phyloP scores from a whole-genome alignment of 2,329 filamentous ascomycete genomes.

The Penicillium sp. region DNA sequence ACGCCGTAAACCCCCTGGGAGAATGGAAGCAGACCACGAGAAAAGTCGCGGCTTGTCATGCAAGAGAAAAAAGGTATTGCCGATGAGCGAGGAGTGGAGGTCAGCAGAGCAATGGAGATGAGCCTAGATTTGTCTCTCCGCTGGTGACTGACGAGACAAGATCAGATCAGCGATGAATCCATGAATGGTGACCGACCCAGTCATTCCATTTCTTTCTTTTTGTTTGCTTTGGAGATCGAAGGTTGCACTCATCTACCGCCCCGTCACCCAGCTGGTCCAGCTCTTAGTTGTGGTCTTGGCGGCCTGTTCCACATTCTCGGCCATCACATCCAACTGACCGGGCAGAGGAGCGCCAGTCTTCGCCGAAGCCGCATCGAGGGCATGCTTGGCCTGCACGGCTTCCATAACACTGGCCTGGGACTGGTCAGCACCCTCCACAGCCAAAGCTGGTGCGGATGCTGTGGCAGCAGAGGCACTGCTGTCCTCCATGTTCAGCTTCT shows the following conservation, averaged over 20 bases:
- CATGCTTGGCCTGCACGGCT: conserved; percentile 39
- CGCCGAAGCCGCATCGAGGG: conserved; percentile 29
- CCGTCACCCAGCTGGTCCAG: conserved; percentile 43
- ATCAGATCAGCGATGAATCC: not conserved
- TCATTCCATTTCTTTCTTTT: conserved; percentile 4
- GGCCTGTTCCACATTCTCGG: conserved; percentile 36
- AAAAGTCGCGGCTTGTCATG: conserved; percentile 21
- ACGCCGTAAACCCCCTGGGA: conserved; percentile 35
- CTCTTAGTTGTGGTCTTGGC: conserved; percentile 38
- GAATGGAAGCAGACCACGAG: conserved; percentile 26
- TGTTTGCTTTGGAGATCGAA: not conserved
- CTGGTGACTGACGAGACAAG: not conserved
- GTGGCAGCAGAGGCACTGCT: conserved; percentile 10
- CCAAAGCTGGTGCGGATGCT: conserved; percentile 5
- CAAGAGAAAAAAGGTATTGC: conserved; percentile 20
- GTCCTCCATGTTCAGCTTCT: conserved; percentile 41
- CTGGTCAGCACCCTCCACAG: conserved; percentile 11
- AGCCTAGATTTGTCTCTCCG: not conserved
- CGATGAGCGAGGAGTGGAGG: conserved; percentile 5
- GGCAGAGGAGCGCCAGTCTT: conserved; percentile 18
- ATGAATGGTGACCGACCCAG: not conserved
- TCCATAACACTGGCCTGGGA: conserved; percentile 33
- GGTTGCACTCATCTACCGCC: conserved; percentile 27
- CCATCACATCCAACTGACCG: conserved; percentile 38
- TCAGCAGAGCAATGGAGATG: not conserved